Base-by-base conservation (phyloP, 805 yeast species). In the Candida argentea region DNA sequence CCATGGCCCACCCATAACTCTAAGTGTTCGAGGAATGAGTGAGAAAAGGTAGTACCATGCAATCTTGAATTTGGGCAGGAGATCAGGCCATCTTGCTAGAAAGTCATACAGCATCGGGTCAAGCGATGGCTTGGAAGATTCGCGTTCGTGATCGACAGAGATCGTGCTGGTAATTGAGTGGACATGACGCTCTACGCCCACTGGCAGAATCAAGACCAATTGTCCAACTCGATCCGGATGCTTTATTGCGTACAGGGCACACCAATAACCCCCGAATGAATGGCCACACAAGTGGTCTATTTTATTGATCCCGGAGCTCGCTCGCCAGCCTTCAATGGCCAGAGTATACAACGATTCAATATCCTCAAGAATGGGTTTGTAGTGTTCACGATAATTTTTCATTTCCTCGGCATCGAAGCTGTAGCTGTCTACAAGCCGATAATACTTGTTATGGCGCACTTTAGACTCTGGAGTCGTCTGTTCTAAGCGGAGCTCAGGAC, bases 261-360 rank as follows among this genome's bases (percentile, higher is more conserved):
- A 69, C 55, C 84, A 56, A 40, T 79, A 76, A 0, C 85, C 91
- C 18, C 94, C 94, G 37, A 72, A 73, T 0, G 93, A 81, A 49
- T 83, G 94, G 1, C 85, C 89, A 13, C 82, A 54, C 9, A 83
- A 44, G 41, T 70, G 78, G 38, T 61, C 66, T 22, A 83, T 65
- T 35, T 69, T 63, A 2, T 60, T 65, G 7, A 82, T 47, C 0
- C 61, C 59, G 13, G 67, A 55, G 6, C 42, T 52, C 5, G 31
- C 33, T 40, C 91, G 57, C 91, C 93, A 82, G 5, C 52, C 46
- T 28, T 82, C 89, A 5, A 83, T 48, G 2, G 76, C 68, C 6
- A 65, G 68, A 5, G 69, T 46, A 37, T 77, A 80, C 38, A 73
- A 68, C 10, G 58, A 44, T 38, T 79, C 83, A 20, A 74, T 67